Percentiles rank a stretch among this genome's conserved stretches.
These are phyloP conservation scores for Phytophthora pseudosyringae DNA, from an alignment of 352 stramenopile genomes.

Conservation along the genomic window DNA sequence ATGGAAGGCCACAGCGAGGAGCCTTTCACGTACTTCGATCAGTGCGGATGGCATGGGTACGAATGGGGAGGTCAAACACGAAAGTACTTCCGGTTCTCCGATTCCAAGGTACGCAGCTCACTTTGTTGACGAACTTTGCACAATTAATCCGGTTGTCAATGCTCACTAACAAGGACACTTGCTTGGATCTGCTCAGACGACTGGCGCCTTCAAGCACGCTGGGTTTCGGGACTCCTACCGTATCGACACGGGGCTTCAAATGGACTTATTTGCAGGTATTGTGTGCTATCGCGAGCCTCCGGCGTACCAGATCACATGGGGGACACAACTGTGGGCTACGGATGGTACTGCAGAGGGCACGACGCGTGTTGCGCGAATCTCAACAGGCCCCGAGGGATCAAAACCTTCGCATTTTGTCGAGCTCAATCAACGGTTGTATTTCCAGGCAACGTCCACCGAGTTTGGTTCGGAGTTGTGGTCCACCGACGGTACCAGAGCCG, in stretches of 20 bases:
- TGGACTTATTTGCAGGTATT: conserved; percentile 74
- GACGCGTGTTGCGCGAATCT: conserved; percentile 60
- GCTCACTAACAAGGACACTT: not conserved
- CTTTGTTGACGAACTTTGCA: not conserved
- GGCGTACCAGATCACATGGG: conserved; percentile 24
- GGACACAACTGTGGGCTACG: conserved; percentile 81
- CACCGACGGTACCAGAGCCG: conserved; percentile 60
- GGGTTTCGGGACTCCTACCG: conserved; percentile 76
- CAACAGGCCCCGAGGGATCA: conserved; percentile 24
- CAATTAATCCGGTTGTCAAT: not conserved
- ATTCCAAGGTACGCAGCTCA: conserved; percentile 55
- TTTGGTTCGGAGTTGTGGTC: conserved; percentile 81
- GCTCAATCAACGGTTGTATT: conserved; percentile 58
- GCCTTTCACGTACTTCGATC: conserved; percentile 75
- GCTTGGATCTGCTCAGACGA: conserved; percentile 40
- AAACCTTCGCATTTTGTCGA: conserved; percentile 50
- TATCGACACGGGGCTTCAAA: conserved; percentile 55
- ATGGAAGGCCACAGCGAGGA: conserved; percentile 36
- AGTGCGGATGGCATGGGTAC: conserved; percentile 89
- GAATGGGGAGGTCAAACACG: conserved; percentile 67
- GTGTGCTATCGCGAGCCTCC: conserved; percentile 63
- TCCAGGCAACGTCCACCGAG: conserved; percentile 61
- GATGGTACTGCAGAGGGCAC: conserved; percentile 81
- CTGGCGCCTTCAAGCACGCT: conserved; percentile 86
- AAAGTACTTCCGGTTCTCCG: conserved; percentile 85